Evolutionary conservation across 768 basidiomycete genomes (phyloP), one percentile per base, ranked within the genome.

Genomic region (Lactarius sanguifluus): DNA sequence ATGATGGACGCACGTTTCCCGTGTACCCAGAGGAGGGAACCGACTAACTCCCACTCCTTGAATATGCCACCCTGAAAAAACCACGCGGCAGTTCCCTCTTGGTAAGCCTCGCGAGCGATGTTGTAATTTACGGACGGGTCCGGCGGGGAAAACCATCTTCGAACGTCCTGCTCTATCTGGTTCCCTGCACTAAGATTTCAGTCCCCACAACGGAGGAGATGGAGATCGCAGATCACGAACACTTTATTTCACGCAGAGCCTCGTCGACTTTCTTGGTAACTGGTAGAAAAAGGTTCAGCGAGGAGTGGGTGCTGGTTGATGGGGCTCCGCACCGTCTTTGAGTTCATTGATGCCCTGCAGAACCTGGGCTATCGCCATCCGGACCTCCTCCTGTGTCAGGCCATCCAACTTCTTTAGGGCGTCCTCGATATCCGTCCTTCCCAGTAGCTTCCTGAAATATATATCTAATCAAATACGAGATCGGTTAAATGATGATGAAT

Each of bases 181-280:
- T 9, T 45, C 43, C 43, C 43, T 45, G 20, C 8, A 2, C 8
- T 8, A 5, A n/a, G 3, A 8, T 45, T 45, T 45, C 43, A 45
- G 20, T 45, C 20, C 9, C 3, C 20, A 45, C 8, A 8, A 20
- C 20, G 8, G 8, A n/a, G 20, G 4, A 0, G 9, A 45, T 0
- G 41, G 20, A n/a, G 43, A 2, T 2, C 8, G 20, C 20, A 8
- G 20, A 45, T 9, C 20, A 45, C 43, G 20, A n/a, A 45, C 43
- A 45, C 18, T 45, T 45, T 3, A 45, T 45, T 30, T 30, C 30
- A 30, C 30, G 20, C 20, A 45, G 5, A n/a, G 43, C 20, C 2
- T 3, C 20, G 1, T 45, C 9, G 1, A 0, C 4, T n/a, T 45
- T n/a, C 20, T n/a, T 13, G 1, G 20, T 0, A 45, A 1, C 43